phyloP scores from a whole-genome alignment of 176 grass and related monocot species.

The Avena atlantica region DNA sequence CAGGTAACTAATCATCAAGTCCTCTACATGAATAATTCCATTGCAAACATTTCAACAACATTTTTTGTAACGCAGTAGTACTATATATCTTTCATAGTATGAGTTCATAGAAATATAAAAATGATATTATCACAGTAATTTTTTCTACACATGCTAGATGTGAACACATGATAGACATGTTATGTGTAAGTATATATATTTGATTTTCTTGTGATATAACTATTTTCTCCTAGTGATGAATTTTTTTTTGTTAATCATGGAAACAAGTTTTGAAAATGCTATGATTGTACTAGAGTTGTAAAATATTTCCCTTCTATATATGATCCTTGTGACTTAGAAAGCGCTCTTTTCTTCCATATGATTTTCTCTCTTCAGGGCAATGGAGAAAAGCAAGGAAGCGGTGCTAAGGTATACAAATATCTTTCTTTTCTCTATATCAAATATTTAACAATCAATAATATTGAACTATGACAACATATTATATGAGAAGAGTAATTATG shows the following conservation, averaged over 20 bases:
- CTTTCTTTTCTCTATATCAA: not conserved
- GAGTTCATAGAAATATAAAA: not conserved
- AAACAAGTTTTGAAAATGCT: not conserved
- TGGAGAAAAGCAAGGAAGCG: not conserved
- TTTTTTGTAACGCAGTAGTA: not conserved
- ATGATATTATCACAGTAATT: not conserved
- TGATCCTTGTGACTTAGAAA: not conserved
- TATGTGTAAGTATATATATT: not conserved
- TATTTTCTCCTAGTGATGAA: not conserved
- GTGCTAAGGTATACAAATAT: not conserved
- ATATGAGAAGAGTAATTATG: not conserved
- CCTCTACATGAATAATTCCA: not conserved
- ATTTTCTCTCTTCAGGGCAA: constrained; percentile 20
- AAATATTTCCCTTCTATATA: not conserved
- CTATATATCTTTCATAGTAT: not conserved
- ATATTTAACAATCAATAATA: not conserved
- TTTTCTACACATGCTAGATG: not conserved
- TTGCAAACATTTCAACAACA: not conserved
- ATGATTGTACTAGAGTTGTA: not conserved
- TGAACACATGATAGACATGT: not conserved
- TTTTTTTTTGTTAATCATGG: not conserved
- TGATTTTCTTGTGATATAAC: not conserved
- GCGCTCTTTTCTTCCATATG: not conserved
- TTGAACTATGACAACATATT: not conserved
- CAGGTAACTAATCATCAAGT: not conserved